Conservation (phyloP, 208 protist genomes). For the Crithidia bombi region DNA sequence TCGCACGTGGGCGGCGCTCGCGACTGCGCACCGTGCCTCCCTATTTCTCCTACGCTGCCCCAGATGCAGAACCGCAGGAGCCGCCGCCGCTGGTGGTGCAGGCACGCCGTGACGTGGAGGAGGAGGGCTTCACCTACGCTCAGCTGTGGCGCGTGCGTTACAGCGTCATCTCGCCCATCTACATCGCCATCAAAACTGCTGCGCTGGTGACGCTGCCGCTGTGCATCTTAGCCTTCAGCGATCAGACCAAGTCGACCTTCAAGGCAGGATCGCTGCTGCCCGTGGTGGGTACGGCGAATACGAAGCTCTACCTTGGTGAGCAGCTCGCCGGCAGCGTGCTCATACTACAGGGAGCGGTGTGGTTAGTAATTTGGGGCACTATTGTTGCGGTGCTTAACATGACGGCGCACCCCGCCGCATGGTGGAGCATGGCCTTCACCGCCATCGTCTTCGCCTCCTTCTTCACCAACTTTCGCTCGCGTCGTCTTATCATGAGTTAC, state of each 20-base stretch:
- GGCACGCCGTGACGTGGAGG: conserved; percentile 25
- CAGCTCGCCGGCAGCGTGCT: conserved; percentile 38
- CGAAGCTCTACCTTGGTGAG: conserved; percentile 47
- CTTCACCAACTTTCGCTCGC: conserved; percentile 42
- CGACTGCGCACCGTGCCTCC: neutral
- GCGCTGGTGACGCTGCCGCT: conserved; percentile 37
- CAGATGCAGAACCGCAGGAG: conserved; percentile 12
- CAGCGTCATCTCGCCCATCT: conserved; percentile 32
- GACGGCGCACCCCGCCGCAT: conserved; percentile 29
- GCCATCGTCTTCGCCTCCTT: conserved; percentile 42
- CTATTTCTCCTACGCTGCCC: neutral
- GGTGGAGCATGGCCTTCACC: conserved; percentile 57
- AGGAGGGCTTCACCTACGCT: conserved; percentile 31
- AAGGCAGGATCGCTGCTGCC: conserved; percentile 28
- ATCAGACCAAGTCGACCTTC: conserved; percentile 28
- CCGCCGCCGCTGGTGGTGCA: conserved; percentile 29
- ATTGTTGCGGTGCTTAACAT: conserved; percentile 30
- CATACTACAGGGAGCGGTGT: conserved; percentile 36
- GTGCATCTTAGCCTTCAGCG: conserved; percentile 32
- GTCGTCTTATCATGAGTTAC: conserved; percentile 40
- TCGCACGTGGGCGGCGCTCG: conserved; percentile 22
- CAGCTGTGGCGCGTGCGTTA: conserved; percentile 22
- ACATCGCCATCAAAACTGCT: conserved; percentile 34
- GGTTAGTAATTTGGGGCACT: conserved; percentile 45
- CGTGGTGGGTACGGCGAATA: conserved; percentile 36